Conservation (phyloP, 2,329 filamentous ascomycete genomes). For the Cercospora sp. region DNA sequence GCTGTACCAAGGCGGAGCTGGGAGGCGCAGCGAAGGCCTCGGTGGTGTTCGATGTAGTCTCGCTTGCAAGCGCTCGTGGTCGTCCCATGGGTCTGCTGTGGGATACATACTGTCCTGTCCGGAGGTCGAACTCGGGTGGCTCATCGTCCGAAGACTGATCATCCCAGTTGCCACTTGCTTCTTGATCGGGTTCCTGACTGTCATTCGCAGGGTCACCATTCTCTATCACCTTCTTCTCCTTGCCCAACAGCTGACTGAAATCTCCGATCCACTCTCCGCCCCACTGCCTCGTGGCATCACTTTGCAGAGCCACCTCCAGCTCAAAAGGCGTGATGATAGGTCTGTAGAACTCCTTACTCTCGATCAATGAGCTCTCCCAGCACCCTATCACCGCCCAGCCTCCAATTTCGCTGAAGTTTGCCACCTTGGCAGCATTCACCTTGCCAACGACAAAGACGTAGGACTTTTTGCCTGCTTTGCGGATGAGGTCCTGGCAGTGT, state of each 20-base stretch:
- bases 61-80: background rate
- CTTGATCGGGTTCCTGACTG: background rate
- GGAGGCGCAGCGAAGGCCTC: slow-evolving; percentile 8
- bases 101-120: slow-evolving; percentile 80
- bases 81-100: slow-evolving; percentile 70
- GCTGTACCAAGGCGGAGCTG: slow-evolving; percentile 60
- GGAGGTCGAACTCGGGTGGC: slow-evolving; percentile 86
- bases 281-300: slow-evolving; percentile 78
- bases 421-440: slow-evolving; percentile 90
- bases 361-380: slow-evolving; percentile 93
- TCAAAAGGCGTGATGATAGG: slow-evolving; percentile 96
- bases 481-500: slow-evolving; percentile 70
- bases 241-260: slow-evolving; percentile 67
- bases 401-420: slow-evolving; percentile 92
- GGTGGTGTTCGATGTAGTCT: background rate
- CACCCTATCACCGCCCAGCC: slow-evolving; percentile 98
- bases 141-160: slow-evolving; percentile 61
- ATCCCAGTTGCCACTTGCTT: slow-evolving; percentile 60
- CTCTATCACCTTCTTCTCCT: slow-evolving; percentile 19
- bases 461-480: slow-evolving; percentile 82
- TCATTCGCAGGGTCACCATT: slow-evolving; percentile 39
- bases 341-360: slow-evolving; percentile 83
- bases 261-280: slow-evolving; percentile 86
- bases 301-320: slow-evolving; percentile 72
- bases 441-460: slow-evolving; percentile 98